These are phyloP conservation scores for Zea luxurians DNA, from an alignment of 176 grass and related monocot genomes.

Conservation along the genomic window DNA sequence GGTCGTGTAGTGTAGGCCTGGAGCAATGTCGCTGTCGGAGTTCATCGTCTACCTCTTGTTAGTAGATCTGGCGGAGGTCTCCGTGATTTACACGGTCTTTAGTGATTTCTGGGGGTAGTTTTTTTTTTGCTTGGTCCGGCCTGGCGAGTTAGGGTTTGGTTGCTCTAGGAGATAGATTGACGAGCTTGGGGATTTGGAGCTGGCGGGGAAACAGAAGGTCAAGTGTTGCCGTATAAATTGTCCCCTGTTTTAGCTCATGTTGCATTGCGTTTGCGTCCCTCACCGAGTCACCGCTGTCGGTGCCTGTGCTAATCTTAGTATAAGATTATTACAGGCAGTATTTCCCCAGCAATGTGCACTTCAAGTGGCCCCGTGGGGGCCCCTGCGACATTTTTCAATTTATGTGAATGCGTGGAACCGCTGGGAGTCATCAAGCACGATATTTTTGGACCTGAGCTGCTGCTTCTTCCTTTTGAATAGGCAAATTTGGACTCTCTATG, in stretches of 20 bases:
- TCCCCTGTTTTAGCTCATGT: not conserved
- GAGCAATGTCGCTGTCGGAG: conserved; percentile 30
- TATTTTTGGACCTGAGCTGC: not conserved
- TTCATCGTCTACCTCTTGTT: not conserved
- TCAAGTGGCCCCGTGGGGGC: not conserved
- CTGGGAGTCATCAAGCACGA: not conserved
- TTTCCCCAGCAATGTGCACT: not conserved
- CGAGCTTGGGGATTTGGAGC: not conserved
- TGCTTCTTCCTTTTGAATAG: not conserved
- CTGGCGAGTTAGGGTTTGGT: conserved; percentile 44
- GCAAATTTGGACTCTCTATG: not conserved
- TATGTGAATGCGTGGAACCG: not conserved
- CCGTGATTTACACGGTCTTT: not conserved
- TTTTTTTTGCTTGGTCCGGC: conserved; percentile 14
- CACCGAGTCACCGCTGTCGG: not conserved
- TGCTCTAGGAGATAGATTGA: not conserved
- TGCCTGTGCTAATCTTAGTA: not conserved
- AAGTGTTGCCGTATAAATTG: not conserved
- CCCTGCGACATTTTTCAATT: not conserved
- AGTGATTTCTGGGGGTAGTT: not conserved
- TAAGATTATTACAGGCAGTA: not conserved
- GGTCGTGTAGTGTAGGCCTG: too few species aligned
- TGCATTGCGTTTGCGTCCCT: not conserved
- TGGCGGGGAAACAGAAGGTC: not conserved
- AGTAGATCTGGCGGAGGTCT: conserved; percentile 23